These are phyloP conservation scores for Podospora didyma DNA, from an alignment of 495 filamentous ascomycete species.

Conservation along the genomic window DNA sequence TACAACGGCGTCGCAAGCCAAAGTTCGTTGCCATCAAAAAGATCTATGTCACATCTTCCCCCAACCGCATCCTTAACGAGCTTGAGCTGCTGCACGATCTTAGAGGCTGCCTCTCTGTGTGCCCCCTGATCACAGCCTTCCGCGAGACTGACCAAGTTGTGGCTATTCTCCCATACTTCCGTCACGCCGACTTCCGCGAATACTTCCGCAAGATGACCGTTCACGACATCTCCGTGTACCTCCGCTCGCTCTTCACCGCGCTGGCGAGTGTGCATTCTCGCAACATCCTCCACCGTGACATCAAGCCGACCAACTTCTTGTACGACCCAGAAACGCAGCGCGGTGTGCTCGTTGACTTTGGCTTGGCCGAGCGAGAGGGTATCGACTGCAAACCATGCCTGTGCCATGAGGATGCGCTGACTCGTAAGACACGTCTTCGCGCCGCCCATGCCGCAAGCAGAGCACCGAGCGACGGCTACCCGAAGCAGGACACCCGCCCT, in stretches of 20 bases:
- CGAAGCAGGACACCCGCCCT: constrained; percentile 80
- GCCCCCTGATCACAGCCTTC: constrained; percentile 94
- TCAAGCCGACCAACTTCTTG: constrained; percentile 99
- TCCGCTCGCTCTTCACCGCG: constrained; percentile 82
- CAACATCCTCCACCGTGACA: constrained; percentile 89
- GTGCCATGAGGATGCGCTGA: constrained; percentile 53
- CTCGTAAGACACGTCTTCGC: constrained; percentile 36
- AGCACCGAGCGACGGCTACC: constrained; percentile 63
- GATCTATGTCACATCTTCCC: constrained; percentile 96
- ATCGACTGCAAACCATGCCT: constrained; percentile 67
- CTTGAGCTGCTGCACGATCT: constrained; percentile 93
- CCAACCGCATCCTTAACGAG: constrained; percentile 90
- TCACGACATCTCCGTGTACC: constrained; percentile 80
- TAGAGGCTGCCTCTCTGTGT: constrained; percentile 74
- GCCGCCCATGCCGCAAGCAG: constrained; percentile 37
- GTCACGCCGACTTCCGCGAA: constrained; percentile 90
- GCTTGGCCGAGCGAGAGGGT: constrained; percentile 81
- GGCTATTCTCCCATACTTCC: constrained; percentile 90
- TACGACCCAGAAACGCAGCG: constrained; percentile 79
- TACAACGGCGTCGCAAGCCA: constrained; percentile 40
- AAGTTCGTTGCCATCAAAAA: constrained; percentile 97
- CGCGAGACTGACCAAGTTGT: constrained; percentile 91
- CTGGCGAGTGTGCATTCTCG: constrained; percentile 76
- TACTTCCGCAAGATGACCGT: constrained; percentile 88
- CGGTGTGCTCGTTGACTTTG: constrained; percentile 95